Percentiles rank a stretch among this genome's conserved stretches.
Evolutionary conservation across 345 rosid species (phyloP).

Genomic region (Bruguiera sexangula): DNA sequence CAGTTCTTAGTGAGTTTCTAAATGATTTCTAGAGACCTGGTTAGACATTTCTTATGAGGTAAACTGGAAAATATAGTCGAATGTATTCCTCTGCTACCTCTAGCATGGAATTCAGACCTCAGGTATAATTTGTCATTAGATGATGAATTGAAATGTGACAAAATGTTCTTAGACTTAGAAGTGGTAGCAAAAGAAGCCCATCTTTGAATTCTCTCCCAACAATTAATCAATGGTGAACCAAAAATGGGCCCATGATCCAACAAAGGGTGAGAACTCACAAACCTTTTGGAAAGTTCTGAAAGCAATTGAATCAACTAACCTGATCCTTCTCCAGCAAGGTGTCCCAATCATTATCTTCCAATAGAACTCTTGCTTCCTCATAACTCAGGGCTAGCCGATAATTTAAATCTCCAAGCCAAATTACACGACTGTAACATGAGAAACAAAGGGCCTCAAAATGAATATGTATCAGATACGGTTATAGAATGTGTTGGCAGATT

Average conservation of each 20-base stretch:
- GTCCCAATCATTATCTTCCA: slow-evolving; percentile 84
- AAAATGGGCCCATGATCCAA: background rate
- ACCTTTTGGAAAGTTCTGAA: background rate
- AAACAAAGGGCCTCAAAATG: background rate
- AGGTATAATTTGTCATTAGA: too few species aligned
- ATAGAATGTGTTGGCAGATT: background rate
- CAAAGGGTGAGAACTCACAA: background rate
- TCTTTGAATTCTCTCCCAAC: background rate
- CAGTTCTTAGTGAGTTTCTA: too few species aligned
- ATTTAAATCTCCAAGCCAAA: slow-evolving; percentile 96
- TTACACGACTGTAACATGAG: slow-evolving; percentile 52
- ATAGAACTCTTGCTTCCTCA: slow-evolving; percentile 60
- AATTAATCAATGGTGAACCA: background rate
- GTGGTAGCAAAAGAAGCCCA: background rate
- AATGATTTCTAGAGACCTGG: too few species aligned
- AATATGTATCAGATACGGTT: background rate
- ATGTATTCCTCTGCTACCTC: too few species aligned
- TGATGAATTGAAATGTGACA: too few species aligned
- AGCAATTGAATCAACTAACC: slow-evolving; percentile 36
- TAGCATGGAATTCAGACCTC: too few species aligned
- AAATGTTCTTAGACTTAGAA: background rate
- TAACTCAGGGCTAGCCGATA: slow-evolving; percentile 78
- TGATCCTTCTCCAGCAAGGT: slow-evolving; percentile 78
- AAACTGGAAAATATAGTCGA: too few species aligned
- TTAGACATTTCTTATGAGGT: too few species aligned